Evolutionary conservation across 2,329 filamentous ascomycete genomes (phyloP), one percentile per base, ranked within the genome.

Genomic region (Aspergillus pseudotamarii): DNA sequence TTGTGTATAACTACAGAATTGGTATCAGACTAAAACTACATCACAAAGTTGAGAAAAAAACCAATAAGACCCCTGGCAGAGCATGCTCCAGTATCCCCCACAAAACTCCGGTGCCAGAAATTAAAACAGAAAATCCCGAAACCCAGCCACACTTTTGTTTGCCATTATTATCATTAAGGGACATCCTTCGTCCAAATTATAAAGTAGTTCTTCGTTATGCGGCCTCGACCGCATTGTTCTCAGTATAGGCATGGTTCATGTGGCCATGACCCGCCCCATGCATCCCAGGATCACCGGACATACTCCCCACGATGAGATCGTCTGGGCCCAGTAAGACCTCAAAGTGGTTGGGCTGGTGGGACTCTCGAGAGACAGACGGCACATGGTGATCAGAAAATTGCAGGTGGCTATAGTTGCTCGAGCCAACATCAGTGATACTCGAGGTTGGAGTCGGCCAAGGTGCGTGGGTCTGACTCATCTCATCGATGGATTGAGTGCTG

Each of bases 221-320:
- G 11, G 74, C 69, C 66, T 78, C 74, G 28, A 75, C 73, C 23
- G 73, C 64, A 41, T 68, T 69, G 57, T 67, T 72, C 55, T 78
- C 75, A 8, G 69, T 57, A 64, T 78, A 78, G 36, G 69, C 63
- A 11, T 69, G 58, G 57, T 64, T 72, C 14, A 70, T 66, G 72
- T 76, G 74, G 59, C 76, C 76, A 58, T 72, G 71, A 61, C 73
- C 73, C 21, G 73, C 67, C 68, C 73, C 75, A 63, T 78, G 73
- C 68, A 79, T 72, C 57, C 70, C 68, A 41, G 71, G 67, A 61
- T 73, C 75, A 34, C 68, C 69, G 41, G 76, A 66, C 59, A 78
- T 73, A 21, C 73, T 71, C 30, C 76, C 73, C 38, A 78, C 76
- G 34, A 78, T 76, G 63, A 78, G 65, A 58, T 78, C 75, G 46